Percentiles rank a stretch among this genome's conserved stretches.
Evolutionary conservation across 305 asterid species (phyloP).

Genomic region (Fraxinus baroniana): DNA sequence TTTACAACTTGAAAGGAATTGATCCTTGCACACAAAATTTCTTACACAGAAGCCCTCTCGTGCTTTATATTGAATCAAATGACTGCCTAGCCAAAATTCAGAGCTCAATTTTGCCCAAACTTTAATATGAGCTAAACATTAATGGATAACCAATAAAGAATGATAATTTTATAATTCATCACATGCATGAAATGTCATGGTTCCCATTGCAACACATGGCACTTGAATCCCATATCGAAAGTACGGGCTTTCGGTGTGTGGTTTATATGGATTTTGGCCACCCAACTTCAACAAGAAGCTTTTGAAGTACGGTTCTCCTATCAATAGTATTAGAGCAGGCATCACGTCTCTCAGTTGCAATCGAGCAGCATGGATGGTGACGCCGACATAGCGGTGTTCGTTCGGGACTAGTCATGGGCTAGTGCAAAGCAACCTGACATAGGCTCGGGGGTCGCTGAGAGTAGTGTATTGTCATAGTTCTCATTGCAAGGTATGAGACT

Average conservation of each 20-base stretch:
- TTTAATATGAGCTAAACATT: no score
- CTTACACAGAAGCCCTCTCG: neutral
- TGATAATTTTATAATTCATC: neutral
- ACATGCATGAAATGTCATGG: neutral
- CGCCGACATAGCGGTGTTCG: no score
- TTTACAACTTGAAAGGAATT: conserved; percentile 10
- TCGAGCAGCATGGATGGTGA: no score
- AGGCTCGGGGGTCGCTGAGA: neutral
- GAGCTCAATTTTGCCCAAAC: no score
- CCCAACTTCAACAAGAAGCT: neutral
- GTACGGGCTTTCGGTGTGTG: neutral
- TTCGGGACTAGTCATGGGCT: no score
- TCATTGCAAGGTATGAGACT: neutral
- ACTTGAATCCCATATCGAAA: no score
- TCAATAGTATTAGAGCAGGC: neutral
- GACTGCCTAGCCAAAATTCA: neutral
- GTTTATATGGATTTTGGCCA: neutral
- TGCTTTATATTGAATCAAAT: neutral
- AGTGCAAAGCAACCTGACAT: no score
- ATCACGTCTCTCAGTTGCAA: no score
- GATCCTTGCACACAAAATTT: conserved; percentile 8
- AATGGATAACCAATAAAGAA: neutral
- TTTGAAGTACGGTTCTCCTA: neutral
- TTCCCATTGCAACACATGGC: neutral
- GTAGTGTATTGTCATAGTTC: neutral